Evolutionary conservation across 2,329 filamentous ascomycete genomes (phyloP).

Genomic region (Coniella lustricola): DNA sequence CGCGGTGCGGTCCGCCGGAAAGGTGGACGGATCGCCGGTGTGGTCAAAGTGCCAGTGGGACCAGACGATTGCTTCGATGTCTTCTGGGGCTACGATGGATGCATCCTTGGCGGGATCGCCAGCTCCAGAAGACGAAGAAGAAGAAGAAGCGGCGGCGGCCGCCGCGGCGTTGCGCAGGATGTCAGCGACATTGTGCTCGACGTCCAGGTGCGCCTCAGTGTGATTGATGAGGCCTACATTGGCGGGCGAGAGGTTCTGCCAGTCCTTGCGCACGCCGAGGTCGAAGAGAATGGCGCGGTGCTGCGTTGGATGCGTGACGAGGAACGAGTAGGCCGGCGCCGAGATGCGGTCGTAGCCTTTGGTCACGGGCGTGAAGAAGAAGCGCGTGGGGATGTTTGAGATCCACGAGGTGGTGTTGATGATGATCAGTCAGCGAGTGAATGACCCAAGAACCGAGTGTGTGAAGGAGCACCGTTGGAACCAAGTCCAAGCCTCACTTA

Average conservation of each 20-base stretch:
- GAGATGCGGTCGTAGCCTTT: slow-evolving; percentile 29
- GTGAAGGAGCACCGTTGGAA: background rate
- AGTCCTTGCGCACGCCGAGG: slow-evolving; percentile 35
- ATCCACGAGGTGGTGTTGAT: slow-evolving; percentile 12
- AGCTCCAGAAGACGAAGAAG: no score
- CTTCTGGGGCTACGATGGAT: background rate
- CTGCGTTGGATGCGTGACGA: slow-evolving; percentile 35
- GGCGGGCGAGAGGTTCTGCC: slow-evolving; percentile 27
- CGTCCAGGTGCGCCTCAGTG: slow-evolving; percentile 22
- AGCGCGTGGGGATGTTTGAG: background rate
- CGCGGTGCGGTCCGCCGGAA: slow-evolving; percentile 17
- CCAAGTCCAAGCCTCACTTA: background rate
- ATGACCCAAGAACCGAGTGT: background rate
- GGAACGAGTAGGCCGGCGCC: slow-evolving; percentile 37
- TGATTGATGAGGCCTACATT: background rate
- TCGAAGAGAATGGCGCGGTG: slow-evolving; percentile 27
- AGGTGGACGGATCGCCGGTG: slow-evolving; percentile 22
- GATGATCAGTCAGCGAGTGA: background rate
- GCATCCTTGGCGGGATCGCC: no score
- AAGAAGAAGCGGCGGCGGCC: background rate
- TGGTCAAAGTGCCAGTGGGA: slow-evolving; percentile 26
- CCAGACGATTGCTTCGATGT: slow-evolving; percentile 23
- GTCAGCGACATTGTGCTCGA: slow-evolving; percentile 35
- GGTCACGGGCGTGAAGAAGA: slow-evolving; percentile 21
- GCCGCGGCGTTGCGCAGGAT: slow-evolving; percentile 28